These are phyloP conservation scores for Trifolium subterraneum DNA, from an alignment of 306 rosid genomes.

Conservation along the genomic window DNA sequence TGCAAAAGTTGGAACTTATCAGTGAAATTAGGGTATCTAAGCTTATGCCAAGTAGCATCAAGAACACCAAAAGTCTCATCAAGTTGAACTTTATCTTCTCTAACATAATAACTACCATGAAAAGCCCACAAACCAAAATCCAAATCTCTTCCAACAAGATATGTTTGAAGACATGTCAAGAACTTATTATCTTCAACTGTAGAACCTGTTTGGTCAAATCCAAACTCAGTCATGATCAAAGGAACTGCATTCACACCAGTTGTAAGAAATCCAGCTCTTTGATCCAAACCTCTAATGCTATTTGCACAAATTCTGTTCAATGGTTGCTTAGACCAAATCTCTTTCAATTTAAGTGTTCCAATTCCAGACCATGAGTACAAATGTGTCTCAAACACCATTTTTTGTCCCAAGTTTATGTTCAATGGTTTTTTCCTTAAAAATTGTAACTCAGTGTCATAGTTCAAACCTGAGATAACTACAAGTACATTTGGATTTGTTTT, in stretches of 20 bases:
- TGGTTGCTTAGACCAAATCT: constrained; percentile 54
- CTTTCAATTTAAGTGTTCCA: constrained; percentile 50
- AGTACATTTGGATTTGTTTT: constrained; percentile 49
- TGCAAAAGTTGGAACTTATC: constrained; percentile 50
- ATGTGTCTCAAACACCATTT: constrained; percentile 60
- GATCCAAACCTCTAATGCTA: constrained; percentile 36
- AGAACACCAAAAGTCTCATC: constrained; percentile 61
- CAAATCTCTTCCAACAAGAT: constrained; percentile 58
- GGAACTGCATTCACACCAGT: constrained; percentile 46
- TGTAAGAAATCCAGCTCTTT: constrained; percentile 55
- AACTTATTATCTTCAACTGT: constrained; percentile 46
- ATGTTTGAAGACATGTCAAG: constrained; percentile 63
- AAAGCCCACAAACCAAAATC: constrained; percentile 72
- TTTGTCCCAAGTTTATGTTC: constrained; percentile 42
- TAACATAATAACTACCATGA: constrained; percentile 55
- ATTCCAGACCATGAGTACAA: constrained; percentile 61
- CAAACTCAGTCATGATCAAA: constrained; percentile 59
- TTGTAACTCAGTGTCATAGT: constrained; percentile 58
- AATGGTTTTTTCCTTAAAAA: constrained; percentile 46
- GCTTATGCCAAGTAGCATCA: constrained; percentile 47
- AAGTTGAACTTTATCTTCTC: constrained; percentile 35
- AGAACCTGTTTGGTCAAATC: constrained; percentile 45
- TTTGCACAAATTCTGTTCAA: constrained; percentile 52
- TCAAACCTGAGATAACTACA: constrained; percentile 58
- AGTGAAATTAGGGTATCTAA: constrained; percentile 47